Evolutionary conservation across 1,284 basidiomycete species (phyloP).

Genomic region (Trichosporon ovoides): DNA sequence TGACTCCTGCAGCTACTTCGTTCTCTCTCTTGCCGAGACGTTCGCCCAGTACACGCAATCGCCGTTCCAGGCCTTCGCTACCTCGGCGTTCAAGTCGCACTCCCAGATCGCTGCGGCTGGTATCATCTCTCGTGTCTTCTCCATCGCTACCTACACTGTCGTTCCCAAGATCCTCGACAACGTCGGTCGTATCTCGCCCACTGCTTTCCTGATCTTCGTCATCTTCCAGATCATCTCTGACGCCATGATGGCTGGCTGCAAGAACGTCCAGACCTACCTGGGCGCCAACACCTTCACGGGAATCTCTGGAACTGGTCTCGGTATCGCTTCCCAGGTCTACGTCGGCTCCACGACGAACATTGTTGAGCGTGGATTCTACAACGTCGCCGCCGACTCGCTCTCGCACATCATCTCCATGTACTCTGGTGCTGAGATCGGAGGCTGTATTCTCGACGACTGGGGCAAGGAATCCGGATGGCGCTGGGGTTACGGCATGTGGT

Average conservation of each 20-base stretch:
- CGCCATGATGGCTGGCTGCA: conserved; percentile 6
- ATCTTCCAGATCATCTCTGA: conserved; percentile 2
- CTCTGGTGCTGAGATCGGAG: conserved; percentile 7
- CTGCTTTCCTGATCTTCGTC: background rate
- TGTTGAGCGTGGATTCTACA: background rate
- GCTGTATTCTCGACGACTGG: conserved; percentile 6
- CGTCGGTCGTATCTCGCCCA: conserved; percentile 1
- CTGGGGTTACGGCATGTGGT: conserved; percentile 8
- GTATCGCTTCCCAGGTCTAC: conserved; percentile 1
- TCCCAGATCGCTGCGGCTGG: background rate
- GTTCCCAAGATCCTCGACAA: conserved; percentile 2
- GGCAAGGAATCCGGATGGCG: background rate
- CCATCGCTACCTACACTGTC: background rate
- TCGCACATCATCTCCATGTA: conserved; percentile 3
- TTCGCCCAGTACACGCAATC: conserved; percentile 1
- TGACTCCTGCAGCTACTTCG: background rate
- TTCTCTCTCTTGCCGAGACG: background rate
- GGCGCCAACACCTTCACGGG: background rate
- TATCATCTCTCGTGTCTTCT: conserved; percentile 1
- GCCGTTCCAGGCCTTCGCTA: background rate
- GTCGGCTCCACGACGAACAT: conserved; percentile 1
- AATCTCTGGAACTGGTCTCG: background rate
- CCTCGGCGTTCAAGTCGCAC: conserved; percentile 1
- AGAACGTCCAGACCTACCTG: background rate
- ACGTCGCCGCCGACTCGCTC: conserved; percentile 4